These are phyloP conservation scores for Arthroderma sp. DNA, from an alignment of 2,329 filamentous ascomycete species.

Conservation along the genomic window DNA sequence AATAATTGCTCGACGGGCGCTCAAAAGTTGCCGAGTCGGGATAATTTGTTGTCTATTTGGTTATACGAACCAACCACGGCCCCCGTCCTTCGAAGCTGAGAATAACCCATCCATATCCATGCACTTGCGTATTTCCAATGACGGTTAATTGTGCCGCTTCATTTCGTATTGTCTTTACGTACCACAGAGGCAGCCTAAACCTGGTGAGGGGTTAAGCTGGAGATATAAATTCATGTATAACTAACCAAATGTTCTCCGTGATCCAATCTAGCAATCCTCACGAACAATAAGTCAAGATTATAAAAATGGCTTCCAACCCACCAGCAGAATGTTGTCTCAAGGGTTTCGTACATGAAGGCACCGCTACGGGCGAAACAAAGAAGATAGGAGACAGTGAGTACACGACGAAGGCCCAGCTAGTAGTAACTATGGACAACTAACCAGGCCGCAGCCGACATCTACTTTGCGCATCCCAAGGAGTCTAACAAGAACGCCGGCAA, in stretches of 20 bases:
- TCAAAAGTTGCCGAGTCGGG: background rate
- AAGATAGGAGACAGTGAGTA: constrained; percentile 35
- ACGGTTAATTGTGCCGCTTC: too few relatives aligned
- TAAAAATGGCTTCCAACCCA: constrained; percentile 42
- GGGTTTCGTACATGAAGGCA: constrained; percentile 43
- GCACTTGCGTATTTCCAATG: too few relatives aligned
- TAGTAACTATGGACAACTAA: background rate
- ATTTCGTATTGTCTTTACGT: too few relatives aligned
- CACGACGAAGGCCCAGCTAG: background rate
- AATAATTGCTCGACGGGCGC: too few relatives aligned
- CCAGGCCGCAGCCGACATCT: constrained; percentile 39
- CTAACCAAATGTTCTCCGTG: too few relatives aligned
- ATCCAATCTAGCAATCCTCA: background rate
- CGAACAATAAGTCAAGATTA: background rate
- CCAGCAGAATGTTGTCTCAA: constrained; percentile 37
- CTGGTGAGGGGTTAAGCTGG: too few relatives aligned
- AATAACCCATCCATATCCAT: too few relatives aligned
- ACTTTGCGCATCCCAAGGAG: constrained; percentile 42
- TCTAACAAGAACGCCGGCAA: constrained; percentile 40
- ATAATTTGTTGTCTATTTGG: too few relatives aligned
- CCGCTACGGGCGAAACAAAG: constrained; percentile 37
- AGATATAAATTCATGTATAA: too few relatives aligned
- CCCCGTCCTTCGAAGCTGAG: too few relatives aligned
- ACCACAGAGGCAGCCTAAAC: too few relatives aligned
- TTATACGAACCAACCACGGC: background rate